Base-by-base conservation (phyloP, 2,329 filamentous ascomycete species). In the Fusarium sp. region DNA sequence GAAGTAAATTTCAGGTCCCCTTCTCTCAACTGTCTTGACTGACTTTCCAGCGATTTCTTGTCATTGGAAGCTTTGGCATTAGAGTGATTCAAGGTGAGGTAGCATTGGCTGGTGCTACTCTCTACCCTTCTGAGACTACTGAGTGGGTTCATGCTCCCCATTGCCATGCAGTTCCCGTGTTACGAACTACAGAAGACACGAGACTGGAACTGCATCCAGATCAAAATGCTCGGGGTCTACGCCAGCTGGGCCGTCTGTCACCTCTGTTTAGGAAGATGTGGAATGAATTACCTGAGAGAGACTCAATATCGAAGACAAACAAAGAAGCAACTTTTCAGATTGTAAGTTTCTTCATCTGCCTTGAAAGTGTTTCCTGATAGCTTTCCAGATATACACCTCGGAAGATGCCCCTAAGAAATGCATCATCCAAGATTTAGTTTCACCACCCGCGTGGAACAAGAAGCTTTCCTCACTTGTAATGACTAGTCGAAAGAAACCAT, bases 1-100 rank as follows among this genome's bases (percentile, higher is more conserved):
- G 87, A 89, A 80, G 87, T 87, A 79, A 57, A 70, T 60, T 5
- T 12, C 17, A 7, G 9, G n/a, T 33, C 26, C 10, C 14, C 9
- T 18, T 14, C 15, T 13, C n/a, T 23, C 10, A 32, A 35, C 20
- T 49, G 20, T 33, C 17, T 38, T n/a, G 32, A 18, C 74, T 79
- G 45, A 80, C 64, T 17, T n/a, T 11, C 3, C 54, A 91, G 89
- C 86, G 89, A 18, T 82, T 92, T 42, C 83, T 90, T 7, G 80
- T 91, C 12, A 81, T 93, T 14, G 93, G 93, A 2, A 90, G 88
- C 74, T 96, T 90, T 78, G 88, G 90, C 18, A 78, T 95, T 33
- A 83, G 83, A 15, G 85, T 95, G 1, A 75, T 83, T 12, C 84
- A 84, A 56, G 93, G 93, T 4, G 84, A 89, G 45, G 82, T 92